phyloP scores from a whole-genome alignment of 352 stramenopile species.

The Plasmopara muralis region DNA sequence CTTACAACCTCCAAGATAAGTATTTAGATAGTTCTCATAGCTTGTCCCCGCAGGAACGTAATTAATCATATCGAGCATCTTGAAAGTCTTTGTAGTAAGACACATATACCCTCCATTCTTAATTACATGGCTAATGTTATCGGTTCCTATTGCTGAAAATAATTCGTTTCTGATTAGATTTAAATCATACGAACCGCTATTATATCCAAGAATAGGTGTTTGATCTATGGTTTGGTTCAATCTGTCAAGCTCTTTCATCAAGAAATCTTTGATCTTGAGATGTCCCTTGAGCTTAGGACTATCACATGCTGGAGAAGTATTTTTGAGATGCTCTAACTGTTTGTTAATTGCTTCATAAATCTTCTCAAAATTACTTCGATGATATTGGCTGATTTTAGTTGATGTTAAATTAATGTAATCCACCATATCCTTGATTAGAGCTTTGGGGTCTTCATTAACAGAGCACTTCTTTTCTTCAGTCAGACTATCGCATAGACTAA shows the following conservation, averaged over 20 bases:
- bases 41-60: neutral
- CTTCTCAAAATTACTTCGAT: neutral
- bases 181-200: neutral
- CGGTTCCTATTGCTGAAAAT: too few species aligned
- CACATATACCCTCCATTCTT: neutral
- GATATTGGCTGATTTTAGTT: neutral
- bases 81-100: neutral
- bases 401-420: neutral
- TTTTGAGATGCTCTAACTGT: too few species aligned
- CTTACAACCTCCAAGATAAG: neutral
- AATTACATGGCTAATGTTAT: neutral
- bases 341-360: too few species aligned
- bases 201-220: neutral
- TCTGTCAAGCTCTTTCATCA: neutral
- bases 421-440: slow-evolving; percentile 12
- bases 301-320: too few species aligned
- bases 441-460: neutral
- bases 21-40: neutral
- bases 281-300: neutral
- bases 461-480: too few species aligned
- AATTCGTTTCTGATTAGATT: neutral
- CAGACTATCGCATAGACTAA: slow-evolving; percentile 12
- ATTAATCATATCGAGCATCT: neutral
- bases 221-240: neutral
- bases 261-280: neutral